Percentiles rank a stretch among this genome's conserved stretches.
These are phyloP conservation scores for Isoetes taiwanensis DNA, from an alignment of 75 land plant genomes.

Conservation along the genomic window DNA sequence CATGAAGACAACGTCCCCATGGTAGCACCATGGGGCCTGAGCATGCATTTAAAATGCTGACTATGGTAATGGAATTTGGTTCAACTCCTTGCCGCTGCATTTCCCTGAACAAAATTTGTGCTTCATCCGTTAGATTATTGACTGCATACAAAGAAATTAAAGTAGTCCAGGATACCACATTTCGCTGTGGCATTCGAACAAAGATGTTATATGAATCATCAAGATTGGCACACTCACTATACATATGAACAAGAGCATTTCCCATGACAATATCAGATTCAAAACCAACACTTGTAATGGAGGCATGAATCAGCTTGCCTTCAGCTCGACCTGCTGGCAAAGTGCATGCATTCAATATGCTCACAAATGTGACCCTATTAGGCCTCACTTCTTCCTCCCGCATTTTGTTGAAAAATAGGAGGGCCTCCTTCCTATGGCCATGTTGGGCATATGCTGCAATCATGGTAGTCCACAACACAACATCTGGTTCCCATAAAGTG, in stretches of 20 bases:
- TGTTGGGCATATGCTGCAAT: slow-evolving; percentile 16
- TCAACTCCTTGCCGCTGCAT: slow-evolving; percentile 8
- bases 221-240: no score
- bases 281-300: no score
- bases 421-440: slow-evolving; percentile 15
- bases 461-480: slow-evolving; percentile 20
- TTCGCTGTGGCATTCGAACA: slow-evolving; percentile 9
- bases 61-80: neutral
- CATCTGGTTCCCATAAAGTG: slow-evolving; percentile 1
- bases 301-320: no score
- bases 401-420: slow-evolving; percentile 6
- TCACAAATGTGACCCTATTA: slow-evolving; percentile 19
- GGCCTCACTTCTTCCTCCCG: neutral
- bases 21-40: no score
- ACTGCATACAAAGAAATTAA: slow-evolving; percentile 15
- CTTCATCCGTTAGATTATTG: slow-evolving; percentile 10
- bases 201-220: slow-evolving; percentile 16
- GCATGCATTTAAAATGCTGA: no score
- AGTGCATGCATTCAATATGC: slow-evolving; percentile 19
- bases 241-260: no score
- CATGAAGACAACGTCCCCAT: no score
- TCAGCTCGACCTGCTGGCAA: no score
- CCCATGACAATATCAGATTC: no score
- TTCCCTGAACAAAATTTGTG: slow-evolving; percentile 17
- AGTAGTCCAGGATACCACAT: slow-evolving; percentile 28